phyloP scores from a whole-genome alignment of 345 rosid genomes.

The Eucalyptus leucophloia region DNA sequence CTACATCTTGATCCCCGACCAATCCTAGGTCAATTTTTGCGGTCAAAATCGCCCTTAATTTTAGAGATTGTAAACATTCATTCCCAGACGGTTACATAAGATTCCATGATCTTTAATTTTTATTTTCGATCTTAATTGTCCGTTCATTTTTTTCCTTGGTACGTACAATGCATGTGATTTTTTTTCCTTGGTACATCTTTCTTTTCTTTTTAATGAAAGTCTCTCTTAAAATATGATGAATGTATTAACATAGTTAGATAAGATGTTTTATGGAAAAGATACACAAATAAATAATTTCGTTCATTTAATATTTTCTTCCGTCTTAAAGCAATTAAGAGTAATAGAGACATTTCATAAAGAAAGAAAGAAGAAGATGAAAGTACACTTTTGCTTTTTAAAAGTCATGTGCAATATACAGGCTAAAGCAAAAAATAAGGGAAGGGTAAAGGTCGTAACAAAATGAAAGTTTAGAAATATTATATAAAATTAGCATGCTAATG shows the following conservation, averaged over 20 bases:
- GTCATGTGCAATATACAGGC: neutral
- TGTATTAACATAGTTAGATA: neutral
- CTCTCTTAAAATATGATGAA: neutral
- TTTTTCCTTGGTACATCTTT: neutral
- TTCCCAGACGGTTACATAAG: neutral
- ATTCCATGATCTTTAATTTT: neutral
- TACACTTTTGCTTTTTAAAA: neutral
- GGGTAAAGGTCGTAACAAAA: neutral
- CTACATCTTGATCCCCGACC: no score
- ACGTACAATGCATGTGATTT: neutral
- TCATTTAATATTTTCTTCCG: neutral
- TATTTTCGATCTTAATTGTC: neutral
- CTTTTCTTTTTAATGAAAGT: neutral
- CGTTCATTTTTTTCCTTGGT: neutral
- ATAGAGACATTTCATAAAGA: neutral
- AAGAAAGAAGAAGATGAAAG: neutral
- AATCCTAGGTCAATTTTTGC: neutral
- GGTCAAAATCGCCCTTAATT: neutral
- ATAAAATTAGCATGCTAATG: neutral
- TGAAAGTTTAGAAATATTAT: neutral
- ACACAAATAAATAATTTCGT: neutral
- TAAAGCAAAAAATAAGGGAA: neutral
- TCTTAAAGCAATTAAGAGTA: neutral
- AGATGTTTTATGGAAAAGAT: neutral
- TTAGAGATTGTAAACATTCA: neutral